Evolutionary conservation across 2,329 filamentous ascomycete genomes (phyloP).

Genomic region (Xylaria multiplex): DNA sequence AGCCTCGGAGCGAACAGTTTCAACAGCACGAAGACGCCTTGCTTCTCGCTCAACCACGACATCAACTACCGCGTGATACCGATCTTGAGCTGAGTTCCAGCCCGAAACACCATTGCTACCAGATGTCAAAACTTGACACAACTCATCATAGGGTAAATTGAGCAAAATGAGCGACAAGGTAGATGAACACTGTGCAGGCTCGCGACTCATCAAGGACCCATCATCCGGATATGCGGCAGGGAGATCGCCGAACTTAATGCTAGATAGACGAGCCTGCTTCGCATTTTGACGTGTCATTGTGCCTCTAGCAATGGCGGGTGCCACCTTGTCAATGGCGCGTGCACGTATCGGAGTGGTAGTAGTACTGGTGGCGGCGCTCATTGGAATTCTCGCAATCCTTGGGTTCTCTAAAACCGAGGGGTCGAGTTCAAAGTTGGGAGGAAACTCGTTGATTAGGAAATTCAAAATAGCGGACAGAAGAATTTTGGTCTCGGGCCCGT

Average conservation of each 20-base stretch:
- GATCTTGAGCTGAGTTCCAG: constrained; percentile 59
- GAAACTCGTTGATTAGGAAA: constrained; percentile 70
- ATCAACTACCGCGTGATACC: constrained; percentile 59
- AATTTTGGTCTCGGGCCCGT: constrained; percentile 64
- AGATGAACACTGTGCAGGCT: constrained; percentile 54
- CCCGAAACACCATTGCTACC: constrained; percentile 63
- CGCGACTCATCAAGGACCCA: constrained; percentile 39
- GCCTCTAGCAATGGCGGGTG: constrained; percentile 53
- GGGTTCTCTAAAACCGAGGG: constrained; percentile 52
- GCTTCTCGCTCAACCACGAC: constrained; percentile 68
- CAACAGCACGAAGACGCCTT: constrained; percentile 60
- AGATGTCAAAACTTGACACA: constrained; percentile 74
- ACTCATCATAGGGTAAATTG: constrained; percentile 73
- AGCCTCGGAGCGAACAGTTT: constrained; percentile 53
- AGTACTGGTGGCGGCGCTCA: constrained; percentile 50
- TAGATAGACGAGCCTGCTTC: constrained; percentile 65
- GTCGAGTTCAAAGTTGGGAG: constrained; percentile 69
- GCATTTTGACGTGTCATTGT: constrained; percentile 48
- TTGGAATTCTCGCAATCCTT: constrained; percentile 56
- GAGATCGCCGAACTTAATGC: constrained; percentile 78
- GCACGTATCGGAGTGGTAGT: constrained; percentile 48
- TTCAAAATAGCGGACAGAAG: constrained; percentile 66
- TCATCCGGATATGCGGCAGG: constrained; percentile 53
- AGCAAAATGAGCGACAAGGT: constrained; percentile 73
- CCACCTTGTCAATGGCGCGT: constrained; percentile 49